These are phyloP conservation scores for Trichoderma simmonsii DNA, from an alignment of 2,329 filamentous ascomycete genomes.

Conservation along the genomic window DNA sequence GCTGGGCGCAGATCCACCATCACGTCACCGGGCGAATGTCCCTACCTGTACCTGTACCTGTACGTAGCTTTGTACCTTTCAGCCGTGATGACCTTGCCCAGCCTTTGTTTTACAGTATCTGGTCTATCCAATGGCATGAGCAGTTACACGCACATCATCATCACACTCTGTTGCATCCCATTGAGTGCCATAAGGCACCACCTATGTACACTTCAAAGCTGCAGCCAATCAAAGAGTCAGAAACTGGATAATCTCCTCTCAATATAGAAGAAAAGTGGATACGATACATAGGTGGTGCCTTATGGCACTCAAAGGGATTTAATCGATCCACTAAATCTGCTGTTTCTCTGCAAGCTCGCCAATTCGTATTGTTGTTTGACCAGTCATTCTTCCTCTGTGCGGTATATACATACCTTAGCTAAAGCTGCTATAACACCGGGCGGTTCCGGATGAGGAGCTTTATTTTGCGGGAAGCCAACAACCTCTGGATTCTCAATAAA, in stretches of 20 bases:
- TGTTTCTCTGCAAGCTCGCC: background rate
- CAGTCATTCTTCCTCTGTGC: background rate
- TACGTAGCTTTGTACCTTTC: background rate
- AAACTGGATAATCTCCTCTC: too few species aligned
- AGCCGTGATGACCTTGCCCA: background rate
- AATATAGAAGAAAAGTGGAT: too few species aligned
- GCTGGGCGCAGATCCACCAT: background rate
- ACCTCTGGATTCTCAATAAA: background rate
- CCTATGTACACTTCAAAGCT: too few species aligned
- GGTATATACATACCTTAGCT: background rate
- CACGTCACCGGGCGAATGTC: background rate
- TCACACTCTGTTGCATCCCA: background rate
- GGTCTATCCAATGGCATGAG: background rate
- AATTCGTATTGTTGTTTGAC: background rate
- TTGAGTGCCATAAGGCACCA: too few species aligned
- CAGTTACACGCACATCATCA: background rate
- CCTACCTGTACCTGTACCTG: background rate
- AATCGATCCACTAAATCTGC: conserved; percentile 4
- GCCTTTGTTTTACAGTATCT: background rate
- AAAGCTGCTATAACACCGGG: background rate
- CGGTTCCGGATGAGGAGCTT: background rate
- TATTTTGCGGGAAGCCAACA: background rate
- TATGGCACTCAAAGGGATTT: too few species aligned
- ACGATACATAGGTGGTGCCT: too few species aligned
- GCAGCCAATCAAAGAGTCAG: too few species aligned